These are phyloP conservation scores for Prunella vulgaris DNA, from an alignment of 257 asterid species.

Conservation along the genomic window DNA sequence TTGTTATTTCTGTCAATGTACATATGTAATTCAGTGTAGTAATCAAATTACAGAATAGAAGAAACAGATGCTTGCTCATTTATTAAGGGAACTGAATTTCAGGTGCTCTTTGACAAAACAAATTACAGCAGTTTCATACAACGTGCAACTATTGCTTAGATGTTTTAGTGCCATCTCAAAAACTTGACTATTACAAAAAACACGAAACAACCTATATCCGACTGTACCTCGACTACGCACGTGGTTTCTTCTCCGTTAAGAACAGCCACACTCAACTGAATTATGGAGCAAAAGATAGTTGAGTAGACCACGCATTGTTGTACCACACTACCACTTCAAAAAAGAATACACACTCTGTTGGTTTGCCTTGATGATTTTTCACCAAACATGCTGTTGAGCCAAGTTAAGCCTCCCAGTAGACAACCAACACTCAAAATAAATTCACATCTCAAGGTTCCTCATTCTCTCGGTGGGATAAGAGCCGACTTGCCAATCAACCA, in stretches of 20 bases:
- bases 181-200: slow-evolving; percentile 20
- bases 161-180: slow-evolving; percentile 12
- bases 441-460: slow-evolving; percentile 14
- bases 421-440: slow-evolving; percentile 11
- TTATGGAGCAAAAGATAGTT: too few relatives aligned
- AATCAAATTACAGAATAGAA: background rate
- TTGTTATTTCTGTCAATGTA: background rate
- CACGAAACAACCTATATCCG: slow-evolving; percentile 4
- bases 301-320: too few relatives aligned
- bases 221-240: background rate
- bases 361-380: slow-evolving; percentile 21
- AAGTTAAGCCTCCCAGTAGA: slow-evolving; percentile 13
- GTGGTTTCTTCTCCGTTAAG: background rate
- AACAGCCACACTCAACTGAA: background rate
- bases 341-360: background rate
- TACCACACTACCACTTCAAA: background rate
- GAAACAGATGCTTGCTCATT: background rate
- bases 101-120: slow-evolving; percentile 10
- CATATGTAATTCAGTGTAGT: background rate
- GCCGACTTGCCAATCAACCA: slow-evolving; percentile 28
- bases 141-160: slow-evolving; percentile 10
- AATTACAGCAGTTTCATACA: slow-evolving; percentile 21
- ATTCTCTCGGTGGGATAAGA: background rate
- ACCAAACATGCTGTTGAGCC: slow-evolving; percentile 21
- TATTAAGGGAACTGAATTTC: slow-evolving; percentile 12